Evolutionary conservation across 1,139 yeast species (phyloP), one percentile per base, ranked within the genome.

Genomic region (Magnusiomyces tetraspermus): DNA sequence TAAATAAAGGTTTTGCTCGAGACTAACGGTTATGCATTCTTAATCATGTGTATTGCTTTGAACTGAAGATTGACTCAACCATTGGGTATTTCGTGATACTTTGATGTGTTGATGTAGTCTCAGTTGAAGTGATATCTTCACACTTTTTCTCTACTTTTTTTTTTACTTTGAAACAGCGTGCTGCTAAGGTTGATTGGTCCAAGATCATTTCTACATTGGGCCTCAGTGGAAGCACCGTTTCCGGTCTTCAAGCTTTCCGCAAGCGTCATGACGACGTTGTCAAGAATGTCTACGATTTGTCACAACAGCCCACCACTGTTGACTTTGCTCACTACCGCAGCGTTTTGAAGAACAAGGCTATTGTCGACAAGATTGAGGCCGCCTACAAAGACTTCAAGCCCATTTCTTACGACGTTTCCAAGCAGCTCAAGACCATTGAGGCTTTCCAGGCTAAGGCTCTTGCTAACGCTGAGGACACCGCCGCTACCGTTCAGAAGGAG

Each of bases 251-350:
- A 55, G 80, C 95, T 45, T 92, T 92, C 85, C 92, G 90, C 77
- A 92, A 94, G 85, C 86, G 99, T 80, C 85, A 88, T 73, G 97
- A 92, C 67, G 98, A 92, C 71, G 97, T 98, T 64, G 85, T 89
- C 76, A 85, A 88, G 75, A 79, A 79, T 67, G 75, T 85, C 64
- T 73, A 77, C 63, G 82, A 82, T 58, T 78, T 90, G 64, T 76
- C 81, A 67, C 75, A 78, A 63, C 92, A 86, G 73, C 73, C 88
- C 59, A 77, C 87, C 57, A 76, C 76, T 46, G 88, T 92, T 59
- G 96, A 92, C 73, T 92, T 90, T 62, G 71, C 76, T 53, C 77
- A 82, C 73, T 92, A 90, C 82, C 85, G 83, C 68, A 74, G 83
- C 26, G 76, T 82, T 53, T 80, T 92, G 72, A 84, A 85, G 78